These are phyloP conservation scores for Rhizophora mangle DNA, from an alignment of 345 rosid species.

Conservation along the genomic window DNA sequence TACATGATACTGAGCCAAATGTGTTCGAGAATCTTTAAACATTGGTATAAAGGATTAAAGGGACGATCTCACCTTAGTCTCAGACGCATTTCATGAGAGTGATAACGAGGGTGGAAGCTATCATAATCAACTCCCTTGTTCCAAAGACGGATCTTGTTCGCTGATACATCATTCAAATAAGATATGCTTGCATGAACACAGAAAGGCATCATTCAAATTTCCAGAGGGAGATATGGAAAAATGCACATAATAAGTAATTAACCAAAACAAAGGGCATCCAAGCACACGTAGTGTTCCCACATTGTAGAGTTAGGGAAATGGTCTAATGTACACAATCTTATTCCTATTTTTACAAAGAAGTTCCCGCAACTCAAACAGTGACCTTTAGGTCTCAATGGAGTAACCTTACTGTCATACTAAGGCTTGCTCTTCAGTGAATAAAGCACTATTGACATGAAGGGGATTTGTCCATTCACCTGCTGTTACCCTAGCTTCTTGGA, in stretches of 20 bases:
- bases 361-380: too few relatives aligned
- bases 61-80: slow-evolving; percentile 57
- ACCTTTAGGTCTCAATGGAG: neutral
- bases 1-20: slow-evolving; percentile 18
- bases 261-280: too few relatives aligned
- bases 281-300: too few relatives aligned
- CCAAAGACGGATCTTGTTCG: slow-evolving; percentile 94
- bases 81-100: slow-evolving; percentile 74
- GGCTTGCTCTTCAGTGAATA: too few relatives aligned
- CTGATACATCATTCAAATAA: slow-evolving; percentile 34
- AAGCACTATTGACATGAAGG: neutral
- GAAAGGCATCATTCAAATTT: neutral
- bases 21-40: neutral
- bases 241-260: neutral
- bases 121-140: slow-evolving; percentile 97
- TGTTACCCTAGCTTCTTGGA: slow-evolving; percentile 72
- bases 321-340: neutral
- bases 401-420: neutral
- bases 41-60: neutral
- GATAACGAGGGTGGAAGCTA: slow-evolving; percentile 78
- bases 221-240: neutral
- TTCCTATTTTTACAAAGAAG: neutral
- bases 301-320: neutral
- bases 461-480: slow-evolving; percentile 54
- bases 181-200: neutral